phyloP scores from a whole-genome alignment of 1,284 basidiomycete genomes.

The Trametes sp. region DNA sequence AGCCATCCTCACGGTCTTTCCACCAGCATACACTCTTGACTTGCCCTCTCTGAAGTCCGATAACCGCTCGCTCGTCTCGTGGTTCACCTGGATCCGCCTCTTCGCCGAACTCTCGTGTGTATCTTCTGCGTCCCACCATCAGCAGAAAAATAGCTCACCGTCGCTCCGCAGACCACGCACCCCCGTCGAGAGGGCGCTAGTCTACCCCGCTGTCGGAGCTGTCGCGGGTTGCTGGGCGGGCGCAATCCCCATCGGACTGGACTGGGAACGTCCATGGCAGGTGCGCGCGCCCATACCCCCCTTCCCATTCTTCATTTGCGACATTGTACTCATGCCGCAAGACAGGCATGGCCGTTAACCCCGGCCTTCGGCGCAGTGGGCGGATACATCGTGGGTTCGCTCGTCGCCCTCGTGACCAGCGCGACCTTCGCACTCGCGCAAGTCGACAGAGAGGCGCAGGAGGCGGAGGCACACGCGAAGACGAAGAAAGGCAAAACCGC shows the following conservation, averaged over 20 bases:
- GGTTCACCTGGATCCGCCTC: slow-evolving; percentile 75
- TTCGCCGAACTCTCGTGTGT: slow-evolving; percentile 84
- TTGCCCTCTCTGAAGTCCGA: slow-evolving; percentile 57
- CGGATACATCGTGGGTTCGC: slow-evolving; percentile 73
- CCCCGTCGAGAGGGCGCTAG: slow-evolving; percentile 75
- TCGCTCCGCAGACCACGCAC: slow-evolving; percentile 59
- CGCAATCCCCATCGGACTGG: slow-evolving; percentile 83
- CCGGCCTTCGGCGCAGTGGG: slow-evolving; percentile 71
- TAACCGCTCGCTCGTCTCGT: slow-evolving; percentile 48
- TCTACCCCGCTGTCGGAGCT: slow-evolving; percentile 83
- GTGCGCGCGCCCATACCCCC: slow-evolving; percentile 49
- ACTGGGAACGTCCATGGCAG: slow-evolving; percentile 98
- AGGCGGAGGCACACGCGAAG: slow-evolving; percentile 15
- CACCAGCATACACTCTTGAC: slow-evolving; percentile 78
- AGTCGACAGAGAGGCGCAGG: slow-evolving; percentile 34
- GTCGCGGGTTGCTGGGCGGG: slow-evolving; percentile 82
- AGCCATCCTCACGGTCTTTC: slow-evolving; percentile 70
- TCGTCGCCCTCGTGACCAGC: slow-evolving; percentile 61
- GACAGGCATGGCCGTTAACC: slow-evolving; percentile 82
- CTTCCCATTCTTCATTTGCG: background rate
- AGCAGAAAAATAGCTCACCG: background rate
- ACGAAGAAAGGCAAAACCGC: slow-evolving; percentile 11
- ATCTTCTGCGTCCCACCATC: background rate
- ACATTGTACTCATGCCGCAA: slow-evolving; percentile 4
- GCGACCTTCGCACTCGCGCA: slow-evolving; percentile 53